These are phyloP conservation scores for Spinacia oleracea DNA, from an alignment of 179 eudicot species.

Conservation along the genomic window DNA sequence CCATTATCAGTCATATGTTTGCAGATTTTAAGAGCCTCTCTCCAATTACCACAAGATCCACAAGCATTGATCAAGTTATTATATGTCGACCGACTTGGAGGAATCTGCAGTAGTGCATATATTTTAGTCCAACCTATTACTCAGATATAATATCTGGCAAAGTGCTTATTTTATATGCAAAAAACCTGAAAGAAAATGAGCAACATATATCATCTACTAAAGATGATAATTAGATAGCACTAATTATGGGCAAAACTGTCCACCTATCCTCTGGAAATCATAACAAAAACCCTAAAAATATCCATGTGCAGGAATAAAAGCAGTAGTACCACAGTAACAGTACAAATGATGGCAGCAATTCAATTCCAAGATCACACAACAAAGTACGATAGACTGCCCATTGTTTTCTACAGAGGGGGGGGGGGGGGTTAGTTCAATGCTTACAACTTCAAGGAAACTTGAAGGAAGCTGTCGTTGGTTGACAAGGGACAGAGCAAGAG, in stretches of 20 bases:
- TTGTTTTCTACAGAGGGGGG: neutral
- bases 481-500: too few relatives aligned
- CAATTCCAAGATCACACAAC: neutral
- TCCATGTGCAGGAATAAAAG: neutral
- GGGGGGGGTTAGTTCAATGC: neutral
- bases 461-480: too few relatives aligned
- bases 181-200: conserved; percentile 4
- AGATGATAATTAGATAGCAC: neutral
- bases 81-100: conserved; percentile 89
- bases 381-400: neutral
- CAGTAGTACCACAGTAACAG: neutral
- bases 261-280: neutral
- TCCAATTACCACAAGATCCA: conserved; percentile 98
- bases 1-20: conserved; percentile 97
- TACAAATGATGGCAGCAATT: neutral
- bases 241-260: neutral
- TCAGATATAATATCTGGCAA: neutral
- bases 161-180: neutral
- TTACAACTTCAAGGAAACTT: too few relatives aligned
- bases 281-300: neutral
- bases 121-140: conserved; percentile 9
- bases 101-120: conserved; percentile 54
- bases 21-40: conserved; percentile 86
- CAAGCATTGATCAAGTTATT: conserved; percentile 96
- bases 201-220: neutral